Evolutionary conservation across 1,139 yeast species (phyloP).

Genomic region (Candida sp.): DNA sequence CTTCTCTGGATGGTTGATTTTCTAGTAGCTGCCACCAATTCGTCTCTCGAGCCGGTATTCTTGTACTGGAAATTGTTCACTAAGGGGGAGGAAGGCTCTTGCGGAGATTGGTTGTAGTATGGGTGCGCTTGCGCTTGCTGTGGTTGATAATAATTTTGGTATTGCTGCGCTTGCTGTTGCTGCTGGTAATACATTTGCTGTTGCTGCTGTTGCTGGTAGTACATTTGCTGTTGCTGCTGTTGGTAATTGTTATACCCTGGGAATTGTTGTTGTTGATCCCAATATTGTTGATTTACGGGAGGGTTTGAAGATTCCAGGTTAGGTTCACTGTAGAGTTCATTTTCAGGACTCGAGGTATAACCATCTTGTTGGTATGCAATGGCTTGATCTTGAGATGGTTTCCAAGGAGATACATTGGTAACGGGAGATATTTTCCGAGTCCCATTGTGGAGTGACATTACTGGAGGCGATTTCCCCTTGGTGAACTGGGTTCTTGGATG

Average conservation of each 20-base stretch:
- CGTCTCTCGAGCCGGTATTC: slow-evolving; percentile 12
- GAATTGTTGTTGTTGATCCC: slow-evolving; percentile 15
- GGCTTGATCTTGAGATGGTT: slow-evolving; percentile 1
- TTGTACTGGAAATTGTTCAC: slow-evolving; percentile 1
- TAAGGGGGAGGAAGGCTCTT: background rate
- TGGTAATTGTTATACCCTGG: slow-evolving; percentile 4
- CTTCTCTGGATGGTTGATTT: slow-evolving; percentile 32
- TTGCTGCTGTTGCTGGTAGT: slow-evolving; percentile 1
- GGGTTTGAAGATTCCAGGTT: background rate
- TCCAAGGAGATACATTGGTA: slow-evolving; percentile 1
- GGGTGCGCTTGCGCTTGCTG: background rate
- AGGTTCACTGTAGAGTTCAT: background rate
- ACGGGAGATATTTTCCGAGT: background rate
- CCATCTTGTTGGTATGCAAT: background rate
- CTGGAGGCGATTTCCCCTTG: slow-evolving; percentile 5
- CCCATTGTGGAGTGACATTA: background rate
- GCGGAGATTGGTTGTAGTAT: background rate
- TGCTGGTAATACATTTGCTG: background rate
- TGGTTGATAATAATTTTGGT: background rate
- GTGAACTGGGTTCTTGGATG: slow-evolving; percentile 2
- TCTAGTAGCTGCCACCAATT: slow-evolving; percentile 27
- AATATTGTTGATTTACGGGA: slow-evolving; percentile 14
- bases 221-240: slow-evolving; percentile 3
- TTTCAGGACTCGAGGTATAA: background rate
- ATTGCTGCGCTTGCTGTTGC: background rate